Conservation (phyloP, 2,329 filamentous ascomycete genomes). For the Thelonectria rubi region DNA sequence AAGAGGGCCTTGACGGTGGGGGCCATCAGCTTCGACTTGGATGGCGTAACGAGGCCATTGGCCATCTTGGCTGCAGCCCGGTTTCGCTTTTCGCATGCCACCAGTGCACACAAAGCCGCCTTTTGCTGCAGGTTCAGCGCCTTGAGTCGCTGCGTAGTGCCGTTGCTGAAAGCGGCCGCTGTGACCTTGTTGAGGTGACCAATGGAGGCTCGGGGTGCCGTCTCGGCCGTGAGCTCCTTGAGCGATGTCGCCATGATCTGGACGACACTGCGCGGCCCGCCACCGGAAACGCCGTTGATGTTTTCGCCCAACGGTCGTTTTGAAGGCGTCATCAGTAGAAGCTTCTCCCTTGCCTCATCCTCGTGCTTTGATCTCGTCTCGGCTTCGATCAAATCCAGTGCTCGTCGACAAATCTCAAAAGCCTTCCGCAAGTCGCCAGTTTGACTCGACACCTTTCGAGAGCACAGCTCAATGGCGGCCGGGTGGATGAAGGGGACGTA, state of each 20-base stretch:
- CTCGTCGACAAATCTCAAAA: slow-evolving; percentile 90
- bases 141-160: slow-evolving; percentile 83
- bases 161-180: slow-evolving; percentile 88
- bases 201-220: slow-evolving; percentile 87
- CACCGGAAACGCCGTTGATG: slow-evolving; percentile 67
- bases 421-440: slow-evolving; percentile 94
- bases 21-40: slow-evolving; percentile 68
- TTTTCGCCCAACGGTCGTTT: slow-evolving; percentile 85
- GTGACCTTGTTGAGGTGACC: slow-evolving; percentile 93
- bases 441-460: slow-evolving; percentile 93
- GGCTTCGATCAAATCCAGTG: slow-evolving; percentile 86
- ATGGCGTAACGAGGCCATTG: slow-evolving; percentile 60
- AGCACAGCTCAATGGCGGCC: slow-evolving; percentile 90
- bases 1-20: slow-evolving; percentile 87
- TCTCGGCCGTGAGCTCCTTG: slow-evolving; percentile 73
- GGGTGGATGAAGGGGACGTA: slow-evolving; percentile 91
- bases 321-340: slow-evolving; percentile 71
- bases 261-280: slow-evolving; percentile 54
- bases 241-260: slow-evolving; percentile 64
- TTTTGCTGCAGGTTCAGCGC: slow-evolving; percentile 96
- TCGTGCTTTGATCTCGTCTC: slow-evolving; percentile 82
- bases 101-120: slow-evolving; percentile 87
- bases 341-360: slow-evolving; percentile 65
- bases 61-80: slow-evolving; percentile 58
- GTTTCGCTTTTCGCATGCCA: slow-evolving; percentile 84